Percentiles rank a stretch among this genome's conserved stretches.
phyloP scores from a whole-genome alignment of 257 asterid species.

The Fraxinus anomala region DNA sequence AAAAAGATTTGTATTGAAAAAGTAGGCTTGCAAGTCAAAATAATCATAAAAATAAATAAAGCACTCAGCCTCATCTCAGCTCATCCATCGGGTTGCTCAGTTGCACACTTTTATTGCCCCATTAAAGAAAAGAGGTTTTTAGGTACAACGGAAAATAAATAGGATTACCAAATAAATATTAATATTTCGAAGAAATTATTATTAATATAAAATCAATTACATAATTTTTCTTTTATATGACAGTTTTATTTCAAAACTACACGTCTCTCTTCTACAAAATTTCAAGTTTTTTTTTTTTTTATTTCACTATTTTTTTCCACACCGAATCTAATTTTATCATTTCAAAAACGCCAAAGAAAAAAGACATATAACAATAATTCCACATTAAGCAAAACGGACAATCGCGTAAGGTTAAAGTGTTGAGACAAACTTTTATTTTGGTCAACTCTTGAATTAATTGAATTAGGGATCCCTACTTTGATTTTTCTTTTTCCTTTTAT shows the following conservation, averaged over 20 bases:
- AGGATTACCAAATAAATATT: no score
- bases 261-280: no score
- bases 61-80: constrained; percentile 26
- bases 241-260: no score
- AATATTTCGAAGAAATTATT: no score
- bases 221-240: no score
- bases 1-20: neutral
- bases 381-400: neutral
- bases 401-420: neutral
- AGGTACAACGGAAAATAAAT: no score
- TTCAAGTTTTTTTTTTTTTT: no score
- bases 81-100: constrained; percentile 38
- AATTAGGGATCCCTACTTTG: neutral
- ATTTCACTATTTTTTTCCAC: no score
- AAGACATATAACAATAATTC: no score
- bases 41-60: constrained; percentile 34
- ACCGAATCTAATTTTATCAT: no score
- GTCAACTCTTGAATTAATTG: neutral
- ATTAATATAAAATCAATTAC: no score
- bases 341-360: neutral
- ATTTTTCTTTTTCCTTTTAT: neutral
- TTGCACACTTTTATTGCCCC: constrained; percentile 45
- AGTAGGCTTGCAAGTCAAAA: constrained; percentile 38
- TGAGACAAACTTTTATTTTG: neutral
- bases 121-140: constrained; percentile 18